phyloP scores from a whole-genome alignment of 208 protist species.

The Leishmania aethiopica region DNA sequence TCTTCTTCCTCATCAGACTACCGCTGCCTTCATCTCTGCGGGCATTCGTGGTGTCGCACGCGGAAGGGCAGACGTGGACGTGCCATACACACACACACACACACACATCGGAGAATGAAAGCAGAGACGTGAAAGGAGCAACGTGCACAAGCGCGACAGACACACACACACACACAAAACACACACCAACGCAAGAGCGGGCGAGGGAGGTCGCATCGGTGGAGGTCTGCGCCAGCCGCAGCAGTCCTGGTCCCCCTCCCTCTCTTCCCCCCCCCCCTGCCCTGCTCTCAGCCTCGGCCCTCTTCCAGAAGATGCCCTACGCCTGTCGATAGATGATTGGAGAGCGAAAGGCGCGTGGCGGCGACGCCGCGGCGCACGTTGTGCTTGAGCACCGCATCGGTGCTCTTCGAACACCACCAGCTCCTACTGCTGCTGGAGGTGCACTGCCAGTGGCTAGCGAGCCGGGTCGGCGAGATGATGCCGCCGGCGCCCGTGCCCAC shows the following conservation, averaged over 20 bases:
- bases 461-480: neutral
- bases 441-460: neutral
- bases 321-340: slow-evolving; percentile 14
- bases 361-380: neutral
- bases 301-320: neutral
- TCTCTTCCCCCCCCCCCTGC: neutral
- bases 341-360: slow-evolving; percentile 7
- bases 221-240: neutral
- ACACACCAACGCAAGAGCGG: neutral
- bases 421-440: neutral
- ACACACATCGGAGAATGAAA: neutral
- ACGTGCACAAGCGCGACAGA: neutral
- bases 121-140: neutral
- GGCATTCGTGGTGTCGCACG: neutral
- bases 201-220: neutral
- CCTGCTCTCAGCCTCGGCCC: neutral
- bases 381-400: neutral
- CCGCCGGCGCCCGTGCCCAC: neutral
- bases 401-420: neutral
- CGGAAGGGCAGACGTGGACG: neutral
- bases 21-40: neutral
- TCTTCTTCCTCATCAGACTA: neutral
- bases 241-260: neutral
- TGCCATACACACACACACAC: neutral
- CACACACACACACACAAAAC: too few relatives aligned